Evolutionary conservation across 371 early-diverging fungal species (phyloP), one percentile per base, ranked within the genome.

Genomic region (Coemansia sp.): DNA sequence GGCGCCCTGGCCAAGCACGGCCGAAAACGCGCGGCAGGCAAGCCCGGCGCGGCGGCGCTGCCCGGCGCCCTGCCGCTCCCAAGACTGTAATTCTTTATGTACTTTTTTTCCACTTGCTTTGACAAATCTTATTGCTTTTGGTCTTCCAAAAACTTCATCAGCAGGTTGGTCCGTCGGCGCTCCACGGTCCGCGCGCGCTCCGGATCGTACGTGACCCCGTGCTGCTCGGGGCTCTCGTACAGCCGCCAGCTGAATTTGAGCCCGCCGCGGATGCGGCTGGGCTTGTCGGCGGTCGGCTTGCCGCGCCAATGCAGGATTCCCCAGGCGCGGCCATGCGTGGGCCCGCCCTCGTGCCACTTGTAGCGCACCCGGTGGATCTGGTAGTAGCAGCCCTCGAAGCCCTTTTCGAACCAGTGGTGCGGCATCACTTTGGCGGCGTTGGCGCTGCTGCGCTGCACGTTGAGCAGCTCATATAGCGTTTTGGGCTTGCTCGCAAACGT

Each of bases 281-380:
- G 68, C 16, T 56, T 43, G 1, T 63, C 42, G 8, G 47, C 29
- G 1, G 60, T 42, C 1, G 50, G 42, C 46, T 67, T 67, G 2
- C 74, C 74, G 39, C 58, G 55, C 74, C 74, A 72, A 38, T 38
- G 60, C 43, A 63, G 31, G 5, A 72, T 58, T 2, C 64, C 74
- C 74, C 74, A 72, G 9, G 68, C 67, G 24, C 64, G 64, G n/a
- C 74, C 74, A 38, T 72, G 74, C 3, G 68, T 72, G 3, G 74
- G 74, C 34, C 67, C 48, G n/a, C 55, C 49, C 37, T 57, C 51
- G 61, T 64, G 67, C 11, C 46, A 42, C 37, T 53, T 72, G 64
- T 67, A 72, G 44, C 67, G 67, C 18, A 53, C 57, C 12, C 42
- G 37, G 31, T 64, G 62, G 1, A 72, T 48, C 44, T 72, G 68